A percentile compares a stretch with the other conserved stretches of the same genome.
Evolutionary conservation across 495 filamentous ascomycete genomes (phyloP).

Genomic region (Penicillium tannophilum): DNA sequence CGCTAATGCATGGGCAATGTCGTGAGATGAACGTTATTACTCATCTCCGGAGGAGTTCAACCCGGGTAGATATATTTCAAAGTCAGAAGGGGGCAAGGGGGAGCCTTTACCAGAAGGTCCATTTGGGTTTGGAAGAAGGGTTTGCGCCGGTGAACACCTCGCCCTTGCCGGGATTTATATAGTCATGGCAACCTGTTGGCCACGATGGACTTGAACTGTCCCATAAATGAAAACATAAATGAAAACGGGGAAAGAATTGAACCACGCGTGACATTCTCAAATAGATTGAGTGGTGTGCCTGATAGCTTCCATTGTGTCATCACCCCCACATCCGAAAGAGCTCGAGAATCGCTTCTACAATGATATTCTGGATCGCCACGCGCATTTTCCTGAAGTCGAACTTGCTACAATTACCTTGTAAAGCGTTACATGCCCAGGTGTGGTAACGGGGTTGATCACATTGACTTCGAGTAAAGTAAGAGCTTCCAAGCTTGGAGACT

Average conservation of each 20-base stretch:
- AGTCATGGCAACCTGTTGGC: slow-evolving; percentile 21
- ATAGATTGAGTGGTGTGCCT: slow-evolving; percentile 24
- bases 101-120: slow-evolving; percentile 52
- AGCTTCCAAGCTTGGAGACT: no score
- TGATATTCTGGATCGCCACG: not conserved
- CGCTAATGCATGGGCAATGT: slow-evolving; percentile 48
- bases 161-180: slow-evolving; percentile 25
- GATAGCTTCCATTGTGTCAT: slow-evolving; percentile 22
- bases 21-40: slow-evolving; percentile 41
- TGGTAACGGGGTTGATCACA: no score
- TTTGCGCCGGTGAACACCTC: slow-evolving; percentile 25
- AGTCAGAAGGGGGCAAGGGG: slow-evolving; percentile 45
- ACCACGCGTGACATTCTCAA: slow-evolving; percentile 19
- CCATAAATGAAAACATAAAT: slow-evolving; percentile 20
- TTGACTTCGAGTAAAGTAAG: no score
- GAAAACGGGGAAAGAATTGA: slow-evolving; percentile 13
- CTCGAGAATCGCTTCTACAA: slow-evolving; percentile 2
- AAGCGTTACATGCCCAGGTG: no score
- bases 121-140: slow-evolving; percentile 53
- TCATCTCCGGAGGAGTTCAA: slow-evolving; percentile 39
- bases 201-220: slow-evolving; percentile 19
- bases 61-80: slow-evolving; percentile 47
- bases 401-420: no score
- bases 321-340: slow-evolving; percentile 9
- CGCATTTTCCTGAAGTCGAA: no score